Evolutionary conservation across 2,329 filamentous ascomycete genomes (phyloP).

Genomic region (Penicillium frequentans): DNA sequence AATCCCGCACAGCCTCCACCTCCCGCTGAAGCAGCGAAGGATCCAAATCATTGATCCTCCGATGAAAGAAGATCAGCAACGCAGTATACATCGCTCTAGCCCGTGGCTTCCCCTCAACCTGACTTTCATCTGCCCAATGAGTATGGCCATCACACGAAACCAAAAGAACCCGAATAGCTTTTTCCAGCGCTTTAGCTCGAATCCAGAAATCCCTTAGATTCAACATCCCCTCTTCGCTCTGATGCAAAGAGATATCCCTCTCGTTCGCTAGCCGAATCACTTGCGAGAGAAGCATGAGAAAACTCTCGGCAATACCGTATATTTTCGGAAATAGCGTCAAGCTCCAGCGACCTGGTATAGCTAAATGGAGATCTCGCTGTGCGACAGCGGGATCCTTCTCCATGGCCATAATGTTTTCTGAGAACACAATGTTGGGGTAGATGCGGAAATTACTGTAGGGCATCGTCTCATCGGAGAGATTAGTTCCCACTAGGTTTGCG

Average conservation of each 20-base stretch:
- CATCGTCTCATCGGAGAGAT: not conserved
- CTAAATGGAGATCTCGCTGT: slow-evolving; percentile 19
- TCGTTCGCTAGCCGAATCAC: slow-evolving; percentile 21
- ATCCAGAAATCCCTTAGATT: slow-evolving; percentile 15
- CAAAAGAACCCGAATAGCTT: slow-evolving; percentile 9
- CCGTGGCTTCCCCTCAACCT: not conserved
- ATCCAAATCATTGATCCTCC: slow-evolving; percentile 17
- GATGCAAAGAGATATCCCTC: slow-evolving; percentile 13
- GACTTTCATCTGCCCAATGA: not conserved
- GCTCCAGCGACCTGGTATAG: slow-evolving; percentile 18
- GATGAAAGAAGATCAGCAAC: slow-evolving; percentile 17
- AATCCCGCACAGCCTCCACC: slow-evolving; percentile 4
- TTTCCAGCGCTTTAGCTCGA: slow-evolving; percentile 16
- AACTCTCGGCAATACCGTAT: slow-evolving; percentile 17
- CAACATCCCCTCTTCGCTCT: not conserved
- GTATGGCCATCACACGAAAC: not conserved
- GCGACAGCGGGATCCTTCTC: slow-evolving; percentile 18
- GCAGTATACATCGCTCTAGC: slow-evolving; percentile 17
- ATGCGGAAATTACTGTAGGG: slow-evolving; percentile 13
- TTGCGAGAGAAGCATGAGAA: slow-evolving; percentile 19
- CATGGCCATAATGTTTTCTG: slow-evolving; percentile 14
- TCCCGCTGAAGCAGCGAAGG: slow-evolving; percentile 9
- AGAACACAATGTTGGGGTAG: slow-evolving; percentile 5
- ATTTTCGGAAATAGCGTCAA: slow-evolving; percentile 18
- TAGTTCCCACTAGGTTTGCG: not conserved